Evolutionary conservation across 176 grass and related monocot species (phyloP).

Genomic region (Alopecurus myosuroides): DNA sequence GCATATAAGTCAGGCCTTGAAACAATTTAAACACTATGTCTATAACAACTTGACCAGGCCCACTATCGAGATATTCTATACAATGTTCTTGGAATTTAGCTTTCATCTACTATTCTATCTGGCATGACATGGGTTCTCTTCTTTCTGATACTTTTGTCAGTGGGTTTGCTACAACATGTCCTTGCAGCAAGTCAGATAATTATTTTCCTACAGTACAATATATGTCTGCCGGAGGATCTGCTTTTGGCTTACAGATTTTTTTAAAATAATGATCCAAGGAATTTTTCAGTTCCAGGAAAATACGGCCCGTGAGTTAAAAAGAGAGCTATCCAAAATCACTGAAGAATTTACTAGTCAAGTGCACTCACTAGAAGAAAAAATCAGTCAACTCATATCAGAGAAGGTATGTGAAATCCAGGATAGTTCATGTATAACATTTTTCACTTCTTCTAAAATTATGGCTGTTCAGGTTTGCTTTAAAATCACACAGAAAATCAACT

Average conservation of each 20-base stretch:
- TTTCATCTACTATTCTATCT: not conserved
- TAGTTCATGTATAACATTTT: constrained; percentile 14
- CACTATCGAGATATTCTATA: not conserved
- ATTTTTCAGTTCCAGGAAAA: constrained; percentile 55
- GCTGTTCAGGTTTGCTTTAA: constrained; percentile 5
- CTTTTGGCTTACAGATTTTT: not conserved
- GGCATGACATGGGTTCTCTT: not conserved
- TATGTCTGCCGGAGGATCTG: not conserved
- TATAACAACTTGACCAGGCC: not conserved
- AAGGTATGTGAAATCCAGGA: constrained; percentile 50
- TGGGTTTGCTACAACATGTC: not conserved
- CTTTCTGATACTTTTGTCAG: not conserved
- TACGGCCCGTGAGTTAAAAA: constrained; percentile 44
- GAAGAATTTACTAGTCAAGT: constrained; percentile 51
- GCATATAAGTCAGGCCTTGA: not conserved
- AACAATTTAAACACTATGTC: not conserved
- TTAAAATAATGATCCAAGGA: constrained; percentile 5
- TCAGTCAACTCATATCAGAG: constrained; percentile 50
- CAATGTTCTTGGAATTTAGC: not conserved
- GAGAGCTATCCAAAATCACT: constrained; percentile 40
- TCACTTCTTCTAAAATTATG: not conserved
- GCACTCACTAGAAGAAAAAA: constrained; percentile 50
- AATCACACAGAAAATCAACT: not conserved
- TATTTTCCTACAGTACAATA: not conserved
- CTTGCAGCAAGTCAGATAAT: not conserved